Percentiles rank a stretch among this genome's conserved stretches.
Evolutionary conservation across 1,284 basidiomycete genomes (phyloP).

Genomic region (Irpex sp.): DNA sequence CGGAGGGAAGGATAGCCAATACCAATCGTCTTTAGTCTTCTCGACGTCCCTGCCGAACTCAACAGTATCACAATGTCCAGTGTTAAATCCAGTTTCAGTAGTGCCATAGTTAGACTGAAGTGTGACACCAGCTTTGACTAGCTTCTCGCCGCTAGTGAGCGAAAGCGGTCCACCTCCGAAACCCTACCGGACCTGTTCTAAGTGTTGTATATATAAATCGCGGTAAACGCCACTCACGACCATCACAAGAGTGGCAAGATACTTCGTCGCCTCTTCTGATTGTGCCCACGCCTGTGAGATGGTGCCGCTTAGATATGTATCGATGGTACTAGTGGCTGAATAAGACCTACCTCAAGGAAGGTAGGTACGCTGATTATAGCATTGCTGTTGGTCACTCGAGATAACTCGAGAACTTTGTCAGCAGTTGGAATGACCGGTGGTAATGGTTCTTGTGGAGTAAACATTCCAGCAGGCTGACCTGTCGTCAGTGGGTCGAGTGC

Average conservation of each 20-base stretch:
- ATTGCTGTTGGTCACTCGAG: not conserved
- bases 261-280: constrained; percentile 13
- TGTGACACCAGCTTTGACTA: constrained; percentile 19
- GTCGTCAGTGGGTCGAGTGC: constrained; percentile 8
- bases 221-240: constrained; percentile 9
- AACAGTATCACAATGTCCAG: constrained; percentile 11
- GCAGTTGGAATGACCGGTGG: constrained; percentile 8
- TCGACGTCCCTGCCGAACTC: not conserved
- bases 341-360: constrained; percentile 13
- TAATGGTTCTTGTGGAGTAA: constrained; percentile 4
- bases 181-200: constrained; percentile 2
- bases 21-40: constrained; percentile 22
- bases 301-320: not conserved
- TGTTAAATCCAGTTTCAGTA: constrained; percentile 14
- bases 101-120: constrained; percentile 19
- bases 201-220: not conserved
- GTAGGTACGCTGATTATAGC: constrained; percentile 9
- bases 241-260: constrained; percentile 11
- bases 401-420: constrained; percentile 10
- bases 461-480: constrained; percentile 1
- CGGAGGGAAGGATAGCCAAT: constrained; percentile 21
- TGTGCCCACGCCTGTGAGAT: constrained; percentile 14
- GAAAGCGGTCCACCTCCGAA: constrained; percentile 27
- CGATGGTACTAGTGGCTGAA: not conserved
- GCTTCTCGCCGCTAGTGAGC: constrained; percentile 20